These are phyloP conservation scores for Colletotrichum horii DNA, from an alignment of 2,329 filamentous ascomycete genomes.

Conservation along the genomic window DNA sequence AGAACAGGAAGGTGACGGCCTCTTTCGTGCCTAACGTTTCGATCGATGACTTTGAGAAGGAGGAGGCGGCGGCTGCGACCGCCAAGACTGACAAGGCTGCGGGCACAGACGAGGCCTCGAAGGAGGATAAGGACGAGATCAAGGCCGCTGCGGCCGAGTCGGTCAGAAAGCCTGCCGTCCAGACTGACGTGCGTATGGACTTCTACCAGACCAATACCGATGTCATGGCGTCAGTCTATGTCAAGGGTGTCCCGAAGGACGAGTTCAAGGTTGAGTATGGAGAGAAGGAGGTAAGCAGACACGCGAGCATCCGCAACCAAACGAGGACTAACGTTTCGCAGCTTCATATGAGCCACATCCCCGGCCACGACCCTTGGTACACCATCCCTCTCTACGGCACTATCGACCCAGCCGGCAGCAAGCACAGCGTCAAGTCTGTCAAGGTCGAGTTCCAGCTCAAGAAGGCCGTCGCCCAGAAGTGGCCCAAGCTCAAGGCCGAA, in stretches of 20 bases:
- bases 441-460: conserved; percentile 80
- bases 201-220: conserved; percentile 38
- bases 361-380: conserved; percentile 19
- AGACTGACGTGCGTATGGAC: conserved; percentile 32
- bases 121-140: conserved; percentile 21
- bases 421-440: conserved; percentile 70
- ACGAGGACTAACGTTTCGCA: not conserved
- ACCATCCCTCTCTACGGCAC: conserved; percentile 58
- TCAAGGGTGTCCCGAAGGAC: conserved; percentile 46
- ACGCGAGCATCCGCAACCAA: rapidly evolving
- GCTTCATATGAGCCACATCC: conserved; percentile 22
- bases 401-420: conserved; percentile 67
- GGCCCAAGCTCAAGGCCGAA: conserved; percentile 49
- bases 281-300: conserved; percentile 21
- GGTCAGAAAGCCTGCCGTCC: not conserved
- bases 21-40: conserved; percentile 17
- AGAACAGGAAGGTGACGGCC: conserved; percentile 51
- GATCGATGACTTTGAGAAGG: not conserved
- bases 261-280: conserved; percentile 42
- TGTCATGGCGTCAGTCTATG: conserved; percentile 46
- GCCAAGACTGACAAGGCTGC: conserved; percentile 27
- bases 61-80: not conserved
- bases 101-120: conserved; percentile 27
- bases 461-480: conserved; percentile 73
- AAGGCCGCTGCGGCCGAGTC: not conserved